These are phyloP conservation scores for Phalaenopsis hybrid DNA, from an alignment of 116 monocot genomes.

Conservation along the genomic window DNA sequence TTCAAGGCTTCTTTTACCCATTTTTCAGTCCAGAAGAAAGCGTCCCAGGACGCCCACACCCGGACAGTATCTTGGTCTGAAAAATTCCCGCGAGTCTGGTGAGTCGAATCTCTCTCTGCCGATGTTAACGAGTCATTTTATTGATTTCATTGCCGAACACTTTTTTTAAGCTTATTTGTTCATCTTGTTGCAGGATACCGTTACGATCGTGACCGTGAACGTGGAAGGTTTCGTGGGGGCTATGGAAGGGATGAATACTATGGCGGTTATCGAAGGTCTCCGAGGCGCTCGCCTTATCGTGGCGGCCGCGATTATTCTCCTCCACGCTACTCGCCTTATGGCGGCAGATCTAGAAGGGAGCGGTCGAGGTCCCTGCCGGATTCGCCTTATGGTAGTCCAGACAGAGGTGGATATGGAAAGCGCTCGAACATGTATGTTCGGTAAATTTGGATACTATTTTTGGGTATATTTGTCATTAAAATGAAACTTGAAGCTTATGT, in stretches of 20 bases:
- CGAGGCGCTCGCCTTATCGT: conserved; percentile 58
- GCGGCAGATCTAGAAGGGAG: conserved; percentile 27
- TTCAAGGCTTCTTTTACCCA: conserved; percentile 3
- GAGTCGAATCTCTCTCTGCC: conserved; percentile 5
- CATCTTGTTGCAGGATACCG: conserved; percentile 27
- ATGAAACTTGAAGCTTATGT: background rate
- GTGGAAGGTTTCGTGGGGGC: conserved; percentile 49
- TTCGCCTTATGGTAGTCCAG: conserved; percentile 56
- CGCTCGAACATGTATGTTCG: conserved; percentile 23
- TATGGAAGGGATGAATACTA: conserved; percentile 53
- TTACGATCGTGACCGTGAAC: conserved; percentile 15
- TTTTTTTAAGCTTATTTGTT: background rate
- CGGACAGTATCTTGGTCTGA: conserved; percentile 77
- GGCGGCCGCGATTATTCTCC: conserved; percentile 48
- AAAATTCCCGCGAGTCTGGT: conserved; percentile 47
- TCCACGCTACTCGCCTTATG: conserved; percentile 19
- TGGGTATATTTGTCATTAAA: background rate
- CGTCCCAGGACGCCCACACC: conserved; percentile 70
- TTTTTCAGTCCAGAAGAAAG: conserved; percentile 63
- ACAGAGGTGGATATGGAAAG: conserved; percentile 34
- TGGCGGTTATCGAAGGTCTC: conserved; percentile 43
- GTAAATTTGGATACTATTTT: background rate
- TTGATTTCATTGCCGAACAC: background rate
- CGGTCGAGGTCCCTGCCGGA: conserved; percentile 44
- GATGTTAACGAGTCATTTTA: too few relatives aligned